Evolutionary conservation across 192 early-diverging fungal genomes (phyloP).

Genomic region (Phycomyces blakesleeanus): DNA sequence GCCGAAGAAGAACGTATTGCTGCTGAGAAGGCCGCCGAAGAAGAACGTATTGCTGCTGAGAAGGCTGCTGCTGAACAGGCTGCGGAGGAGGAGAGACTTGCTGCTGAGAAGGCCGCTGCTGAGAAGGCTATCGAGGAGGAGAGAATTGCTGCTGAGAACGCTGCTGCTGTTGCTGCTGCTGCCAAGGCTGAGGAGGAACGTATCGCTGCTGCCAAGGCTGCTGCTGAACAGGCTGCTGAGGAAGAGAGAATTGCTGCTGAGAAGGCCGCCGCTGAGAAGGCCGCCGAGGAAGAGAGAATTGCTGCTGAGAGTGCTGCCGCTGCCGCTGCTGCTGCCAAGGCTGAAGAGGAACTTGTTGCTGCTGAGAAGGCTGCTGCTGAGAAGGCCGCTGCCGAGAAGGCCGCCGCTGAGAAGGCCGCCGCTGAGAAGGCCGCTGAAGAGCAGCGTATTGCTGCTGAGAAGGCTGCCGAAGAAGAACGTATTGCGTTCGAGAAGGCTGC

Average conservation of each 20-base stretch:
- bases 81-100: neutral
- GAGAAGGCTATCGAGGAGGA: constrained; percentile 2
- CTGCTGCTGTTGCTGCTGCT: neutral
- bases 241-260: constrained; percentile 4
- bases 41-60: neutral
- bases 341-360: neutral
- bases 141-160: constrained; percentile 2
- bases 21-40: neutral
- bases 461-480: neutral
- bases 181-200: neutral
- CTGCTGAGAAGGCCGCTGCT: neutral
- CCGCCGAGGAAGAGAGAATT: too few relatives aligned
- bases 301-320: neutral
- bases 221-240: neutral
- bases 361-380: neutral
- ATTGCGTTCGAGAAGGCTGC: constrained; percentile 1
- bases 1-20: neutral
- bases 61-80: neutral
- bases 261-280: too few relatives aligned
- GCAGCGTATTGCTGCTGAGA: neutral
- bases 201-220: neutral
- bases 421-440: neutral
- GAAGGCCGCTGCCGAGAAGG: constrained; percentile 1
- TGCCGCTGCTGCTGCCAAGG: neutral
- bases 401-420: neutral